Percentiles rank a stretch among this genome's conserved stretches.
Conservation (phyloP, 768 basidiomycete species). For the Crucibulum laeve region DNA sequence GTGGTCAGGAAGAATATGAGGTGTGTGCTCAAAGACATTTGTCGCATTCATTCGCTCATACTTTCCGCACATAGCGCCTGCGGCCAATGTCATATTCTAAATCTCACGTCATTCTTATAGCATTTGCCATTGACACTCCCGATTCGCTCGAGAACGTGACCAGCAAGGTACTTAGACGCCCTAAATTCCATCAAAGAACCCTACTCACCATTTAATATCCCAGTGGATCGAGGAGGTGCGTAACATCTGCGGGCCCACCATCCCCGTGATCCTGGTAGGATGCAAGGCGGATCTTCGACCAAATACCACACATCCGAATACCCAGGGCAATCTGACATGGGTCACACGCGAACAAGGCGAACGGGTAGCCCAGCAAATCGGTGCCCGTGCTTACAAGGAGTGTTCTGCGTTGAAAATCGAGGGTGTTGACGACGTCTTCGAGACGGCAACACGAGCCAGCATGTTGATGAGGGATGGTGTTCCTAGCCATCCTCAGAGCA, state of each 20-base stretch:
- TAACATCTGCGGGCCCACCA: conserved; percentile 86
- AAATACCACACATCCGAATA: conserved; percentile 38
- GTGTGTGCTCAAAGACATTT: conserved; percentile 34
- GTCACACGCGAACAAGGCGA: conserved; percentile 81
- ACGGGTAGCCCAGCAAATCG: conserved; percentile 76
- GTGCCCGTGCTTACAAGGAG: conserved; percentile 92
- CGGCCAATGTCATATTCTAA: conserved; percentile 97
- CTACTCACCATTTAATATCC: not conserved
- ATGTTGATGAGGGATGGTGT: conserved; percentile 93
- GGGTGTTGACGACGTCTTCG: conserved; percentile 96
- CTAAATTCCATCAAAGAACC: conserved; percentile 1
- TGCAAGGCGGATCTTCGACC: conserved; percentile 94
- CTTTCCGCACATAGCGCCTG: conserved; percentile 55
- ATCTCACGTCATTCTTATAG: conserved; percentile 98
- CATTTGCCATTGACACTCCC: conserved; percentile 92
- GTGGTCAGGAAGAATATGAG: conserved; percentile 99
- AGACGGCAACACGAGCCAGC: conserved; percentile 92
- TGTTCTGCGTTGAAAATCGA: conserved; percentile 87
- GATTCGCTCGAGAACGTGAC: conserved; percentile 96
- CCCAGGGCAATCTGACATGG: conserved; percentile 44
- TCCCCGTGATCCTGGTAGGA: conserved; percentile 94
- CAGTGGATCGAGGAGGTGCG: conserved; percentile 99
- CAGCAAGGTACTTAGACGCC: conserved; percentile 60
- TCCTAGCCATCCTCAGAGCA: conserved; percentile 36
- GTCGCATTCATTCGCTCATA: conserved; percentile 5